Evolutionary conservation across 2,329 filamentous ascomycete genomes (phyloP).

Genomic region (Ophiostoma australiae): DNA sequence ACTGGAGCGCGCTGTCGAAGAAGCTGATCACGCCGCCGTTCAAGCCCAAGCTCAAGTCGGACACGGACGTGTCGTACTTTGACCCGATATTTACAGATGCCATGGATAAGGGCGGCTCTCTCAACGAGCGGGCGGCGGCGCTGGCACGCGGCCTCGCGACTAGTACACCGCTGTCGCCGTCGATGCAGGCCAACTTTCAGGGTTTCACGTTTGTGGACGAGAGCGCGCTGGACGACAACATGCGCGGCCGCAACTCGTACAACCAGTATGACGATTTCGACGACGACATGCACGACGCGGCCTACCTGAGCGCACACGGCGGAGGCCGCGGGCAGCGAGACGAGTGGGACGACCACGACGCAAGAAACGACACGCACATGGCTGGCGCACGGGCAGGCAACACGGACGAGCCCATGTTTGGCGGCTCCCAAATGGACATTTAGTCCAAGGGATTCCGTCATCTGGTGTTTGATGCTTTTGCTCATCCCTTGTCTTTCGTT

Average conservation of each 20-base stretch:
- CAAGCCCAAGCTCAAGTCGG: conserved; percentile 93
- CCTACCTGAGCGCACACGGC: conserved; percentile 34
- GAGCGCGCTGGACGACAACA: conserved; percentile 85
- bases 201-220: conserved; percentile 99
- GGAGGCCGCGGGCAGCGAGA: conserved; percentile 46
- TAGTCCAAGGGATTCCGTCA: conserved; percentile 32
- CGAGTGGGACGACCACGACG: conserved; percentile 52
- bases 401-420: conserved; percentile 61
- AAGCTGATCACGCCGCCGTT: conserved; percentile 95
- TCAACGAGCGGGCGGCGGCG: conserved; percentile 86
- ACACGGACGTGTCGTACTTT: conserved; percentile 96
- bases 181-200: conserved; percentile 96
- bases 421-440: conserved; percentile 58
- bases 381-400: conserved; percentile 57
- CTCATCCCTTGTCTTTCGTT: no score
- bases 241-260: conserved; percentile 48
- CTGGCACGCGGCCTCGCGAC: conserved; percentile 80
- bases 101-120: conserved; percentile 74
- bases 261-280: conserved; percentile 39
- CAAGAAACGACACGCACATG: conserved; percentile 51
- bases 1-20: conserved; percentile 82
- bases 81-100: conserved; percentile 98
- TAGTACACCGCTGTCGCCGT: conserved; percentile 87
- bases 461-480: no score
- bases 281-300: conserved; percentile 58